Conservation (phyloP, 73 alveolate species). For the Uronychia binucleata region DNA sequence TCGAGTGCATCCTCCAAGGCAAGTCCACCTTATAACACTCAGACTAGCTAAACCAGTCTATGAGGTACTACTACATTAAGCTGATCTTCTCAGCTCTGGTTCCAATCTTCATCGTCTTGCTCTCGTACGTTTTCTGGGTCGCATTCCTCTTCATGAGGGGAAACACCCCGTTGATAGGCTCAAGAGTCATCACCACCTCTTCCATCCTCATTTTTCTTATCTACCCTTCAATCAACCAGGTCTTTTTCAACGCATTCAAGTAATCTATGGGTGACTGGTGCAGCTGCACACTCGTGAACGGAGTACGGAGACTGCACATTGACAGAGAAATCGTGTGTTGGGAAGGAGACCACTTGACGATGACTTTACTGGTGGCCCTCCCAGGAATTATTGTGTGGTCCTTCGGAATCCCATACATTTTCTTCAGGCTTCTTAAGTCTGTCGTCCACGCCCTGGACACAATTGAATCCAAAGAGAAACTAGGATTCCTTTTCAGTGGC, state of each 20-base stretch:
- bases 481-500: neutral
- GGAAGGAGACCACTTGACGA: neutral
- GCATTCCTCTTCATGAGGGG: neutral
- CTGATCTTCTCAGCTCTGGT: neutral
- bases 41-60: neutral
- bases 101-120: neutral
- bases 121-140: neutral
- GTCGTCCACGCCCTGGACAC: neutral
- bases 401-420: neutral
- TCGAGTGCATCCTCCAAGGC: neutral
- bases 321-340: neutral
- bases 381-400: slow-evolving; percentile 1
- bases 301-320: neutral
- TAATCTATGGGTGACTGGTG: neutral
- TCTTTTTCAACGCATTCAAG: neutral
- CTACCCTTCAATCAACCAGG: neutral
- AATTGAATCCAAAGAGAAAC: neutral
- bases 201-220: neutral
- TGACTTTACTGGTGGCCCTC: neutral
- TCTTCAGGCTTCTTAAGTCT: neutral
- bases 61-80: neutral
- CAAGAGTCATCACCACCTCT: neutral
- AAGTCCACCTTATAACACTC: neutral
- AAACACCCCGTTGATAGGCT: neutral
- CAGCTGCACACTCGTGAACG: neutral